Evolutionary conservation across 495 filamentous ascomycete species (phyloP).

Genomic region (Bryoglossum gracile): DNA sequence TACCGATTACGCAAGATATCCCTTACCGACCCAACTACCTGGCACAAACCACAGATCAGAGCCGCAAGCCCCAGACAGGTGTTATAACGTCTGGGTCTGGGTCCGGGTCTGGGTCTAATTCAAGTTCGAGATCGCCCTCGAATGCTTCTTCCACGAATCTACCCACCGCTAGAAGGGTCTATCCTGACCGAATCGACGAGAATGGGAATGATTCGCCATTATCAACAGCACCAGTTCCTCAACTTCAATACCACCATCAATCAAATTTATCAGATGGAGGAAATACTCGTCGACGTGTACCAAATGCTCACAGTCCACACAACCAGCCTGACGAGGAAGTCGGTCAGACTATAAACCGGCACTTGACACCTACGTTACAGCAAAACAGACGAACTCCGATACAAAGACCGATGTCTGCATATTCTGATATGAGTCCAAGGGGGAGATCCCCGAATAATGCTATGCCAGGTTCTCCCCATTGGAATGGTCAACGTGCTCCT

Average conservation of each 20-base stretch:
- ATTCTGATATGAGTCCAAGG: conserved; percentile 58
- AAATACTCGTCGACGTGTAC: background rate
- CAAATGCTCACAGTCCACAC: background rate
- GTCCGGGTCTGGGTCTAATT: conserved; percentile 34
- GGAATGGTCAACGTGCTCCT: conserved; percentile 44
- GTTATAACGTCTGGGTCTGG: conserved; percentile 37
- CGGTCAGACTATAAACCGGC: conserved; percentile 42
- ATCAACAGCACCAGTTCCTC: conserved; percentile 32
- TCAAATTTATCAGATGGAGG: conserved; percentile 17
- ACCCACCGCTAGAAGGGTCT: background rate
- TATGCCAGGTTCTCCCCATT: conserved; percentile 39
- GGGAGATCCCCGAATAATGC: conserved; percentile 51
- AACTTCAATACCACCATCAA: conserved; percentile 51
- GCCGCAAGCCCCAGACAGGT: conserved; percentile 37
- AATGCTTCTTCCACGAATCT: conserved; percentile 10
- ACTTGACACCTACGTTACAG: conserved; percentile 47
- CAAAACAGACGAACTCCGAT: conserved; percentile 45
- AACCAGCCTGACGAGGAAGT: conserved; percentile 37
- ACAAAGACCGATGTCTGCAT: conserved; percentile 61
- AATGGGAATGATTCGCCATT: conserved; percentile 6
- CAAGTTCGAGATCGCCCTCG: conserved; percentile 24
- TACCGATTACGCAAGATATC: conserved; percentile 26
- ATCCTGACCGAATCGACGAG: conserved; percentile 14
- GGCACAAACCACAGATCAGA: conserved; percentile 29
- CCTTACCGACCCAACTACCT: conserved; percentile 29